Percentiles rank a stretch among this genome's conserved stretches.
Conservation (phyloP, 495 filamentous ascomycete genomes). For the Chaetomium cochliodes region DNA sequence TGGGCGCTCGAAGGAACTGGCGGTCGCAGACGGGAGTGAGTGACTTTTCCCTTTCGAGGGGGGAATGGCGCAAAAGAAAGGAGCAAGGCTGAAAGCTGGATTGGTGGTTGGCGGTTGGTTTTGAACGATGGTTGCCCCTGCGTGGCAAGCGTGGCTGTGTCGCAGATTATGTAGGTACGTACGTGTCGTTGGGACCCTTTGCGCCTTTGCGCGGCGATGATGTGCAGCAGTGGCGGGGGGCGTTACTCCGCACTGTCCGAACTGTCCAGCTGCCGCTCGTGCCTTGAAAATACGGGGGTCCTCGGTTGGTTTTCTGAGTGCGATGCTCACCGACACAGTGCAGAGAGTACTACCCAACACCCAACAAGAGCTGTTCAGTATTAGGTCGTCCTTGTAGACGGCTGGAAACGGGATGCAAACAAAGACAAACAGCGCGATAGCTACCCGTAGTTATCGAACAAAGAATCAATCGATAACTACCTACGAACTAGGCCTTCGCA, state of each 20-base stretch:
- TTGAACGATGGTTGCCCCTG: not conserved
- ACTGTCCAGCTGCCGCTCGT: not conserved
- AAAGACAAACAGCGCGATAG: not conserved
- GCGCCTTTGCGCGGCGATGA: not conserved
- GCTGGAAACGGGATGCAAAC: not conserved
- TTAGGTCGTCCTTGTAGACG: too few species aligned
- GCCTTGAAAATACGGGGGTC: not conserved
- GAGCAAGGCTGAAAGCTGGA: not conserved
- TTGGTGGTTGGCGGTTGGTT: not conserved
- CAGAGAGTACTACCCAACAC: too few species aligned
- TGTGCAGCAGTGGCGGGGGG: conserved; percentile 2
- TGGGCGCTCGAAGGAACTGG: too few species aligned
- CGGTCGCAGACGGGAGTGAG: too few species aligned
- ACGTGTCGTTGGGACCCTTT: not conserved
- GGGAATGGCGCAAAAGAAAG: not conserved
- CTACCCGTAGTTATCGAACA: not conserved
- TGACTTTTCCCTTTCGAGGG: too few species aligned
- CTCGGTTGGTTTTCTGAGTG: not conserved
- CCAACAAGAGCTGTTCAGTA: too few species aligned
- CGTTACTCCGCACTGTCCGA: not conserved
- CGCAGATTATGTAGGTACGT: not conserved
- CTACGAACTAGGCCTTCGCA: too few species aligned
- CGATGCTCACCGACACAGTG: too few species aligned
- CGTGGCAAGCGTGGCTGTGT: conserved; percentile 17
- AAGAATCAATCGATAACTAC: not conserved